Base-by-base conservation (phyloP, 352 stramenopile species). In the Aphanomyces astaci region DNA sequence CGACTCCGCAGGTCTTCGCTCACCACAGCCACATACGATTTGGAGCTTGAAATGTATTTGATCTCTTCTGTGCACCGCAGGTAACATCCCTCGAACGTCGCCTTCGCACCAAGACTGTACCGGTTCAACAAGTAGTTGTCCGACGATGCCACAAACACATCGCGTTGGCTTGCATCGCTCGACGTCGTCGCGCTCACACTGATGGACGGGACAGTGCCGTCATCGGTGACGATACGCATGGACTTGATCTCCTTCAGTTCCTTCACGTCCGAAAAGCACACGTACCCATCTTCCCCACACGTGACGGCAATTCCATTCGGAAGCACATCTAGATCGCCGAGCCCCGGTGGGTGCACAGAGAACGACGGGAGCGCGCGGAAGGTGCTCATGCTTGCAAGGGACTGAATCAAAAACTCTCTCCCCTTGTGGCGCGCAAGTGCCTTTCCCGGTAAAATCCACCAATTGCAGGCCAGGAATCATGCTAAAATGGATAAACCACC, bases 261-360 rank as follows among this genome's bases (percentile, higher is more conserved):
- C 11, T 65, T 60, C 36, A 92, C 59, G 67, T 94, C 81, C 13
- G 85, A 88, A 36, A 92, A 76, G 73, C 80, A 87, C 65, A 94
- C 70, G n/a, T 89, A 76, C 64, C 86, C 86, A 62, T 94, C 86
- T 65, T 94, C 86, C 55, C 86, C 84, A 56, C 75, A 89, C 2
- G 86, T 92, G 66, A 85, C 76, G 39, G 86, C 79, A 48, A 92
- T 75, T 88, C 55, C 49, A 63, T 45, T 43, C 15, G 59, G 68
- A 46, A 64, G 51, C 3, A 49, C 28, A 43, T 31, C 59, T 9
- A 60, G 32, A 25, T 46, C 48, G 30, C 65, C 55, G 17, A 53
- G 27, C 19, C 62, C 62, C 19, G 62, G 43, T 27, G 62, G 28
- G 30, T 68, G 62, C 13, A 68, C 49, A 4, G 62, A 62, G 51